Evolutionary conservation across 495 filamentous ascomycete genomes (phyloP).

Genomic region (Thermochaetoides thermophila): DNA sequence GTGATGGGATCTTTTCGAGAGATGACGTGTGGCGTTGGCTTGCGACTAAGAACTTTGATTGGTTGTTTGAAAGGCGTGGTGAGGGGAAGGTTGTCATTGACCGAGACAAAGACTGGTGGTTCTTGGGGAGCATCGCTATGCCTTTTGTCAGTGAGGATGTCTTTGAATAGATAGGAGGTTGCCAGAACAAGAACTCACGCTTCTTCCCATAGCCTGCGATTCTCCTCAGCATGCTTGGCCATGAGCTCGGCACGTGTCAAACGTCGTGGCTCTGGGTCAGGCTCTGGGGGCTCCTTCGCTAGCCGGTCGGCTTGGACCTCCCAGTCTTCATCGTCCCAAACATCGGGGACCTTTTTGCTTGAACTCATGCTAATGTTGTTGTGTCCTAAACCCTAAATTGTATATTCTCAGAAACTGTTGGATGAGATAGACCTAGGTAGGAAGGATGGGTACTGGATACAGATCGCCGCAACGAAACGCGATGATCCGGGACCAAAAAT

Average conservation of each 20-base stretch:
- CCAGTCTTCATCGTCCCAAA: slow-evolving; percentile 88
- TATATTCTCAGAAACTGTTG: no score
- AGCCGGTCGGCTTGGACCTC: slow-evolving; percentile 52
- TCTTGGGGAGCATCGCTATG: slow-evolving; percentile 37
- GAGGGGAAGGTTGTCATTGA: slow-evolving; percentile 48
- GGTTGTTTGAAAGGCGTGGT: slow-evolving; percentile 71
- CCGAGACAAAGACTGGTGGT: slow-evolving; percentile 57
- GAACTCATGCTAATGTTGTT: slow-evolving; percentile 46
- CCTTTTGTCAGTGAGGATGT: no score
- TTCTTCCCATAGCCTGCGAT: slow-evolving; percentile 75
- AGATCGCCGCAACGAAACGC: no score
- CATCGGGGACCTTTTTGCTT: slow-evolving; percentile 46
- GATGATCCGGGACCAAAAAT: no score
- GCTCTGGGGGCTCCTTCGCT: slow-evolving; percentile 30
- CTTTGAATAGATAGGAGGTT: no score
- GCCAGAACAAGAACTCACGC: slow-evolving; percentile 41
- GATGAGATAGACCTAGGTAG: no score
- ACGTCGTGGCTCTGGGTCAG: slow-evolving; percentile 24
- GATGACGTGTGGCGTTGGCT: slow-evolving; percentile 43
- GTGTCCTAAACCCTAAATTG: no score
- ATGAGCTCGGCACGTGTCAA: slow-evolving; percentile 60
- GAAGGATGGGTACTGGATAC: no score
- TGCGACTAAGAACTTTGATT: slow-evolving; percentile 71
- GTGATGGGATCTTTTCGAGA: slow-evolving; percentile 34
- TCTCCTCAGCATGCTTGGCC: slow-evolving; percentile 66